Conservation (phyloP, 2,329 filamentous ascomycete genomes). For the Colletotrichum coccodes region DNA sequence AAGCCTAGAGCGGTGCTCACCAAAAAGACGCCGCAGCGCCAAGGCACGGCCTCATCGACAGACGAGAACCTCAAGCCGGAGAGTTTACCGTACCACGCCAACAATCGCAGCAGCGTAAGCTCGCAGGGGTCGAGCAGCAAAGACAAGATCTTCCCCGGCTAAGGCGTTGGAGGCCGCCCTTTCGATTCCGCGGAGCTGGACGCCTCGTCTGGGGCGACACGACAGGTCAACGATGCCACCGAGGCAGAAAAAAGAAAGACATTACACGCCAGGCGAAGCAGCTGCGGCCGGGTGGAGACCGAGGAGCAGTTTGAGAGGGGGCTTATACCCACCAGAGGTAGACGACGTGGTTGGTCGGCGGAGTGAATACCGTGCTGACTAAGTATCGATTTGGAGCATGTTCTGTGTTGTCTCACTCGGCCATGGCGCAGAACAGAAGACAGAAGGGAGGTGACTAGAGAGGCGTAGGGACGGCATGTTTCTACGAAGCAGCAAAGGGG, state of each 20-base stretch:
- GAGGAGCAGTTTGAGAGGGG: background rate
- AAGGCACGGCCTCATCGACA: conserved; percentile 37
- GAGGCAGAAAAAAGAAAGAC: background rate
- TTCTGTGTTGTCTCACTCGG: background rate
- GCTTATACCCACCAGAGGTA: background rate
- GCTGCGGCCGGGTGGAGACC: background rate
- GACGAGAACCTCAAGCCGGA: conserved; percentile 26
- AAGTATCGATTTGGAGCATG: background rate
- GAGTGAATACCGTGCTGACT: background rate
- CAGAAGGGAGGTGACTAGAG: background rate
- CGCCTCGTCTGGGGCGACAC: background rate
- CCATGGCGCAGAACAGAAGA: background rate
- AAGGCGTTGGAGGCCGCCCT: background rate
- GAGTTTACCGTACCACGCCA: conserved; percentile 7
- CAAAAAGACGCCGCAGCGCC: conserved; percentile 48
- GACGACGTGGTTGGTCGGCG: background rate
- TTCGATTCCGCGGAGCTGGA: background rate
- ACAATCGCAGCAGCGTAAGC: conserved; percentile 23
- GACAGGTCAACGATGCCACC: background rate
- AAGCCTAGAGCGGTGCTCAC: conserved; percentile 47
- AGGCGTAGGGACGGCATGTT: background rate
- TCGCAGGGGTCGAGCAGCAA: conserved; percentile 26
- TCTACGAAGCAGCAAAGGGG: background rate
- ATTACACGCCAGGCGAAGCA: background rate
- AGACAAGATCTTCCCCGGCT: conserved; percentile 21